Evolutionary conservation across 257 asterid genomes (phyloP).

Genomic region (Nicotiana undulata): DNA sequence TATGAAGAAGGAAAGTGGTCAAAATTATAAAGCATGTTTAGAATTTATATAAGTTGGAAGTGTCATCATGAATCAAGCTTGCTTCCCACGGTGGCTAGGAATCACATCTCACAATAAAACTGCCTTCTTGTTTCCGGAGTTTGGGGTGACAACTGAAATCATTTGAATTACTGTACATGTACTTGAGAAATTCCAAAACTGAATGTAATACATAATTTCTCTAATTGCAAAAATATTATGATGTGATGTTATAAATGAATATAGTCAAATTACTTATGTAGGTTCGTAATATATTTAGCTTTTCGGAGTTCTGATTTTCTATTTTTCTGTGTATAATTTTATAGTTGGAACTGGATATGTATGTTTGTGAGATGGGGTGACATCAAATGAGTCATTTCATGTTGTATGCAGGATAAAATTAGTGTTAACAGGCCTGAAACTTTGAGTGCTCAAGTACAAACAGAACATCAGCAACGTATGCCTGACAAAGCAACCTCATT

Average conservation of each 20-base stretch:
- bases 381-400: background rate
- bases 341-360: background rate
- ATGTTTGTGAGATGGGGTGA: background rate
- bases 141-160: background rate
- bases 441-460: conserved; percentile 20
- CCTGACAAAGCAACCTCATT: conserved; percentile 27
- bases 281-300: background rate
- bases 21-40: background rate
- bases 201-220: background rate
- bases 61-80: background rate
- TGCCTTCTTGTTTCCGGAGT: background rate
- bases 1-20: background rate
- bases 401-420: conserved; percentile 40
- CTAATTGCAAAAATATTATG: background rate
- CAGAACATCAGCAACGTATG: conserved; percentile 16
- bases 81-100: background rate
- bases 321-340: background rate
- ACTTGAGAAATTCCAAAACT: background rate
- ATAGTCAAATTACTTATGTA: background rate
- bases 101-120: background rate
- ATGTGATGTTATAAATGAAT: background rate
- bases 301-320: background rate
- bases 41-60: background rate
- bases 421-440: conserved; percentile 18
- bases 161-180: background rate